A percentile compares a stretch with the other conserved stretches of the same genome.
These are phyloP conservation scores for Funneliformis caledonium DNA, from an alignment of 371 early-diverging fungal genomes.

Conservation along the genomic window DNA sequence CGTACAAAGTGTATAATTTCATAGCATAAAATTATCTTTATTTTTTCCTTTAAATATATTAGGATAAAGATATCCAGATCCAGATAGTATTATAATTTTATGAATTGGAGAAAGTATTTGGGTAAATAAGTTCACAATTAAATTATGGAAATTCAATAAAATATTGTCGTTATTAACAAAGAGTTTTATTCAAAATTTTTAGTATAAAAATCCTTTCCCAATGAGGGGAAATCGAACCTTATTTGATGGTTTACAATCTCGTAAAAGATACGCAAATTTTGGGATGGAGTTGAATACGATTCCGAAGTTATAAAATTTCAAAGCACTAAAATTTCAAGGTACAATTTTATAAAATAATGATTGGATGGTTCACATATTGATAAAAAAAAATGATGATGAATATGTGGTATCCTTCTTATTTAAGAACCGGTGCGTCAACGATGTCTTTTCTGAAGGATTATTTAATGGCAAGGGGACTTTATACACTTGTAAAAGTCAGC, in stretches of 20 bases:
- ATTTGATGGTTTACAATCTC: too few species aligned
- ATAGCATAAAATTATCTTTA: background rate
- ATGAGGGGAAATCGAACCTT: too few species aligned
- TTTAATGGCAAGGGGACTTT: slow-evolving; percentile 35
- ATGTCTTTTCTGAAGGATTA: slow-evolving; percentile 41
- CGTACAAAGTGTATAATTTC: too few species aligned
- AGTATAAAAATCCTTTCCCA: too few species aligned
- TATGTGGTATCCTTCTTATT: background rate
- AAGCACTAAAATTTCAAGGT: slow-evolving; percentile 32
- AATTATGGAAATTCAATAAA: background rate
- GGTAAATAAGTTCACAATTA: background rate
- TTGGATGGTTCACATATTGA: too few species aligned
- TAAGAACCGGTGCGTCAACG: slow-evolving; percentile 35
- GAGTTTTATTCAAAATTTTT: background rate
- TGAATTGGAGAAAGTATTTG: background rate
- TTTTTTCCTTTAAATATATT: too few species aligned
- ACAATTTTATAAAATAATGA: background rate
- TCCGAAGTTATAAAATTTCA: too few species aligned
- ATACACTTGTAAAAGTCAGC: slow-evolving; percentile 8
- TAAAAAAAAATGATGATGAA: too few species aligned
- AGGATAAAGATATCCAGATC: background rate
- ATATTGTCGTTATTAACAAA: too few species aligned
- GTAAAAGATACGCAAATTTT: too few species aligned
- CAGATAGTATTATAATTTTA: background rate
- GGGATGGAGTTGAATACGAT: too few species aligned